These are phyloP conservation scores for Hypoxylon rickii DNA, from an alignment of 495 filamentous ascomycete genomes.

Conservation along the genomic window DNA sequence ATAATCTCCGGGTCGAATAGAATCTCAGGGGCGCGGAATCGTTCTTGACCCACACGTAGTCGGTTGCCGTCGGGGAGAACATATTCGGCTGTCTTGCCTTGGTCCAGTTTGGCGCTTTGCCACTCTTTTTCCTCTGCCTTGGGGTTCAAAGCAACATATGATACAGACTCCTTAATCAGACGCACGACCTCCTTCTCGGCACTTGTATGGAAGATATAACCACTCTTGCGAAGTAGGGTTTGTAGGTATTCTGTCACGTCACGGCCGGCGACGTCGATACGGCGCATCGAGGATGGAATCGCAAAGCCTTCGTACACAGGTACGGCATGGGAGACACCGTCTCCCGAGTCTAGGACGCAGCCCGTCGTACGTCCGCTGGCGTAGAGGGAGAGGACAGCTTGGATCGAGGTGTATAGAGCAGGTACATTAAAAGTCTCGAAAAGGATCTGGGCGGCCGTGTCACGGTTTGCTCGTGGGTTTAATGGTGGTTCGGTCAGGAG, in stretches of 20 bases:
- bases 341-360: slow-evolving; percentile 92
- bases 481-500: slow-evolving; percentile 95
- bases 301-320: slow-evolving; percentile 98
- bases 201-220: slow-evolving; percentile 94
- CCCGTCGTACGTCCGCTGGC: slow-evolving; percentile 95
- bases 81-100: slow-evolving; percentile 80
- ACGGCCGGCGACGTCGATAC: slow-evolving; percentile 96
- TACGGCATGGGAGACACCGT: slow-evolving; percentile 96
- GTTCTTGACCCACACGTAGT: slow-evolving; percentile 56
- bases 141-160: slow-evolving; percentile 92
- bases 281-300: slow-evolving; percentile 88
- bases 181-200: slow-evolving; percentile 98
- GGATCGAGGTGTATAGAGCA: slow-evolving; percentile 93
- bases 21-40: slow-evolving; percentile 95
- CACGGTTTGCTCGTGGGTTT: slow-evolving; percentile 93
- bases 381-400: slow-evolving; percentile 95
- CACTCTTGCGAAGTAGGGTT: slow-evolving; percentile 85
- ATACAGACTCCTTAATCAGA: slow-evolving; percentile 92
- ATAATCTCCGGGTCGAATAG: slow-evolving; percentile 98
- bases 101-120: slow-evolving; percentile 65
- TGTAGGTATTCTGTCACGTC: slow-evolving; percentile 98
- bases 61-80: slow-evolving; percentile 84
- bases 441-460: slow-evolving; percentile 95
- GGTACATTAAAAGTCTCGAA: slow-evolving; percentile 99
- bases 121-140: slow-evolving; percentile 96